Evolutionary conservation across 257 asterid genomes (phyloP).

Genomic region (Mitragyna speciosa): DNA sequence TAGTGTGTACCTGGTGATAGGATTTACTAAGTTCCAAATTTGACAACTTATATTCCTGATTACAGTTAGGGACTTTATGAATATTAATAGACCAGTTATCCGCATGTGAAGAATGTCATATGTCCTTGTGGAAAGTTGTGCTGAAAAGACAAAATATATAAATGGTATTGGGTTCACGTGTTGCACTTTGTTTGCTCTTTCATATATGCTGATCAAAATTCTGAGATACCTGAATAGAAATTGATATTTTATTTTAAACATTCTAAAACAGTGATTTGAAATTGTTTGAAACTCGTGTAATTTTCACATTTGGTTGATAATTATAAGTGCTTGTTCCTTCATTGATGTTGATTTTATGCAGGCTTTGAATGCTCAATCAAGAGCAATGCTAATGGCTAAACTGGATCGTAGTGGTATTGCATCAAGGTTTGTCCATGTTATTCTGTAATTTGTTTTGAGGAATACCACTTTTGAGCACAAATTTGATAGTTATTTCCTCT

Average conservation of each 20-base stretch:
- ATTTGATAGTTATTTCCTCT: constrained; percentile 17
- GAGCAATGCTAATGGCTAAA: constrained; percentile 95
- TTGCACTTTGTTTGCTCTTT: background rate
- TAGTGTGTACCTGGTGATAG: too few species aligned
- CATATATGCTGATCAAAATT: background rate
- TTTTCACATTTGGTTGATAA: background rate
- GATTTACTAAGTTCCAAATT: too few species aligned
- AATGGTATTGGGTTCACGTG: too few species aligned
- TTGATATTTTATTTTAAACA: background rate
- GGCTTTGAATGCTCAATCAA: constrained; percentile 95
- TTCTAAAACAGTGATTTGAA: background rate
- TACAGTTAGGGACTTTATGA: too few species aligned
- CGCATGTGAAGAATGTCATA: too few species aligned
- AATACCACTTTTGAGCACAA: background rate
- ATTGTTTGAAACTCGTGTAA: background rate
- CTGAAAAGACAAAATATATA: too few species aligned
- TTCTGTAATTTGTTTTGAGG: background rate
- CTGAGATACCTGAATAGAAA: background rate
- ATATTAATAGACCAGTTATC: too few species aligned
- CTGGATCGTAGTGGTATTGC: constrained; percentile 92
- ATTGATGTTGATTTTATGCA: constrained; percentile 27
- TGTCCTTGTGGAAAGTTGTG: too few species aligned
- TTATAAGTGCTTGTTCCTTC: background rate
- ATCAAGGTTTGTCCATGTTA: constrained; percentile 52
- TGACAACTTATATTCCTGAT: too few species aligned